phyloP scores from a whole-genome alignment of 129 eudicot genomes.

The Flaveria bidentis region DNA sequence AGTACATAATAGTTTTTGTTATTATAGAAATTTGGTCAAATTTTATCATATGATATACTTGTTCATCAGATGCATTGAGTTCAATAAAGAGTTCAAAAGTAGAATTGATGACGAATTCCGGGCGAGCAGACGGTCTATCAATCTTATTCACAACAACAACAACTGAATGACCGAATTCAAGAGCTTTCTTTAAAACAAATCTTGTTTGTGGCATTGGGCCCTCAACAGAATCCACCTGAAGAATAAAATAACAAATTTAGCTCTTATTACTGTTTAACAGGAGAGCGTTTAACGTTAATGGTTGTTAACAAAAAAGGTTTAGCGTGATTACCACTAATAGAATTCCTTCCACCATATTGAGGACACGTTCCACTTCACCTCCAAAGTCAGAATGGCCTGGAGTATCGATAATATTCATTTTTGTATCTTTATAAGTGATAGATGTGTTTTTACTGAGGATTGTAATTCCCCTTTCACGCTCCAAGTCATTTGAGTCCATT shows the following conservation, averaged over 20 bases:
- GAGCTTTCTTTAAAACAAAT: constrained; percentile 95
- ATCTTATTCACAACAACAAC: constrained; percentile 92
- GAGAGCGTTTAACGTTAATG: constrained; percentile 1
- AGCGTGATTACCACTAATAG: constrained; percentile 70
- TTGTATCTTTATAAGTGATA: constrained; percentile 82
- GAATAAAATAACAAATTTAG: constrained; percentile 25
- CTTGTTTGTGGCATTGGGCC: constrained; percentile 99
- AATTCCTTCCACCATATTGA: constrained; percentile 97
- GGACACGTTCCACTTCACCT: constrained; percentile 97
- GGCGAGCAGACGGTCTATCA: constrained; percentile 97
- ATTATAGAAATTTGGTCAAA: neutral
- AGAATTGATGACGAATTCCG: constrained; percentile 87
- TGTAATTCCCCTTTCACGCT: constrained; percentile 98
- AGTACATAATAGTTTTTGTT: neutral
- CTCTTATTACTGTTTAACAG: neutral
- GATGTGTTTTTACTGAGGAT: constrained; percentile 96
- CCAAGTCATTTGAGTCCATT: constrained; percentile 98
- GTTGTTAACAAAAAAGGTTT: neutral
- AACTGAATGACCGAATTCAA: constrained; percentile 95
- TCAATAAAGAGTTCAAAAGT: constrained; percentile 97
- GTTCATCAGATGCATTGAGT: constrained; percentile 94
- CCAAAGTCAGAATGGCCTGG: constrained; percentile 99
- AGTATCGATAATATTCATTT: constrained; percentile 91
- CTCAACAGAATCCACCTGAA: constrained; percentile 97
- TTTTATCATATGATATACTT: constrained; percentile 45